Evolutionary conservation across 768 basidiomycete species (phyloP).

Genomic region (Calvatia gigantea): DNA sequence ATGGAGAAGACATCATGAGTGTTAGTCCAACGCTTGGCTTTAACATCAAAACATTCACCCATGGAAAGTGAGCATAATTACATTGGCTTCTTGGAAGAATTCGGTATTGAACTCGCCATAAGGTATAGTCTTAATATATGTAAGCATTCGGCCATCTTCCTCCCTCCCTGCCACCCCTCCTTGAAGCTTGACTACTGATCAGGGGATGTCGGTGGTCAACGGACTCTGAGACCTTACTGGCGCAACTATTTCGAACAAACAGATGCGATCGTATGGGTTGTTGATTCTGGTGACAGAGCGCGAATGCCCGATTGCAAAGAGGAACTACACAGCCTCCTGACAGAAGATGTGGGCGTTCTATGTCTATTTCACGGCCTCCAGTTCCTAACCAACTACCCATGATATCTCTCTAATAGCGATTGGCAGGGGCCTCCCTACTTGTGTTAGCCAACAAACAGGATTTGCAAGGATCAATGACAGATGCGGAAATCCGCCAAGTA

Average conservation of each 20-base stretch:
- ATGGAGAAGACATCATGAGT: constrained; percentile 82
- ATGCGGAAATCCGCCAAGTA: constrained; percentile 80
- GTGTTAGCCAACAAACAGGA: constrained; percentile 99
- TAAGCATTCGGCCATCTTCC: constrained; percentile 29
- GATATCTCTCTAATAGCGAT: constrained; percentile 51
- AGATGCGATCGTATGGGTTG: constrained; percentile 97
- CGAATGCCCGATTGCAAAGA: constrained; percentile 87
- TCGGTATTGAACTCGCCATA: constrained; percentile 17
- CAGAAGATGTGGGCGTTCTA: constrained; percentile 76
- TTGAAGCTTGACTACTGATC: constrained; percentile 15
- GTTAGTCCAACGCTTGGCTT: constrained; percentile 96
- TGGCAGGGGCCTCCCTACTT: constrained; percentile 93
- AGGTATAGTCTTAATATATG: constrained; percentile 82
- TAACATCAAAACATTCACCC: constrained; percentile 96
- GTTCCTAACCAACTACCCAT: constrained; percentile 8
- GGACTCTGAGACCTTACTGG: constrained; percentile 96
- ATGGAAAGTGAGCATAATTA: constrained; percentile 69
- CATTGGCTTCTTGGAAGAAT: constrained; percentile 18
- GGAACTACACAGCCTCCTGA: constrained; percentile 81
- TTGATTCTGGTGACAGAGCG: constrained; percentile 90
- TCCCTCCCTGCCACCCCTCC: constrained; percentile 14
- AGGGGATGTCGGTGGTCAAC: constrained; percentile 99
- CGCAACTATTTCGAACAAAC: constrained; percentile 99
- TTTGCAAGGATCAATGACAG: constrained; percentile 80
- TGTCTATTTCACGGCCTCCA: constrained; percentile 10